Base-by-base conservation (phyloP, 495 filamentous ascomycete species). In the Penicillium desertorum region DNA sequence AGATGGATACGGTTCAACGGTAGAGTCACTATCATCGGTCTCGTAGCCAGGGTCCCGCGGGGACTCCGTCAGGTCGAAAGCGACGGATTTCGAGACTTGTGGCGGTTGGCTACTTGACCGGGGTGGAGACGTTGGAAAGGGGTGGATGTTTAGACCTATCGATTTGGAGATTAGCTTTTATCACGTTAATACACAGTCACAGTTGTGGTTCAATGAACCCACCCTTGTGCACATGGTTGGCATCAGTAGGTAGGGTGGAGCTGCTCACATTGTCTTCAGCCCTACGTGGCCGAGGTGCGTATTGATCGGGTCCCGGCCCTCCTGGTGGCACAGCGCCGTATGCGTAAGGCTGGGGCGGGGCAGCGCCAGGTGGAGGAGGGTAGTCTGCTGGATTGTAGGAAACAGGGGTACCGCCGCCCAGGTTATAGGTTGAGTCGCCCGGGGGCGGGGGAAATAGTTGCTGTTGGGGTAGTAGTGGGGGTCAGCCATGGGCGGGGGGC, bases 231-330 rank as follows among this genome's bases (percentile, higher is more conserved):
- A 45, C 62, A 60, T 70, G 68, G 51, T 67, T 56, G 59, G 70
- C 64, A 62, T 73, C 61, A 63, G 66, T 69, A 61, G 76, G 64
- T 63, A 69, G 70, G 66, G 59, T 63, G 56, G 63, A 68, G 63
- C 69, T 72, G 79, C 80, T 83, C 79, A 83, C 80, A 80, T 81
- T 83, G 62, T 82, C 79, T 69, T 83, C 79, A 56, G 70, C 75
- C 63, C 78, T 70, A 48, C 76, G 74, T 29, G 76, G 66, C 61
- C 73, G 71, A 29, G 71, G 67, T 39, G 70, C 69, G 53, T 79
- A 81, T 4, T 71, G 62, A 51, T 77, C 74, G 19, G 71, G 65
- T 36, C 64, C 75, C 39, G 71, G 57, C 27, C 34, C 34, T 37
- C 64, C 74, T 50, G 72, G 60, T 34, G 59, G 64, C 17, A 64